Evolutionary conservation across 768 basidiomycete genomes (phyloP).

Genomic region (Crepidotus variabilis): DNA sequence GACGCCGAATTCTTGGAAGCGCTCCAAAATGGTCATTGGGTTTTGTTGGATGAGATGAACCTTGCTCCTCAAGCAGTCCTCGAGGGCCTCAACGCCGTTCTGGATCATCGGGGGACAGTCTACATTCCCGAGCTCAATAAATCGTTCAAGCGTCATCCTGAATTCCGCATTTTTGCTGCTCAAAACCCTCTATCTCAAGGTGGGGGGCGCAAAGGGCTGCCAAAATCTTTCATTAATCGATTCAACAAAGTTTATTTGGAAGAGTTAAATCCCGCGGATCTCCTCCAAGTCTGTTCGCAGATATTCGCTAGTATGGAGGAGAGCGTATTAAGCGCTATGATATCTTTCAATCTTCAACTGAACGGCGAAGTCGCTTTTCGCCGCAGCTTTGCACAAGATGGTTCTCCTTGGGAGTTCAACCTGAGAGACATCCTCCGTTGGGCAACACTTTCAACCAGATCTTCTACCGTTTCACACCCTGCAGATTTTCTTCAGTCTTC

Average conservation of each 20-base stretch:
- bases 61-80: conserved; percentile 94
- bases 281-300: conserved; percentile 72
- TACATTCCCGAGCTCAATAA: conserved; percentile 94
- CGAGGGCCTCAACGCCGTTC: conserved; percentile 92
- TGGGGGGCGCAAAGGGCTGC: conserved; percentile 94
- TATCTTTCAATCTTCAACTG: conserved; percentile 72
- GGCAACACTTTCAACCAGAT: conserved; percentile 52
- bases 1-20: conserved; percentile 95
- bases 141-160: conserved; percentile 82
- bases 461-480: conserved; percentile 41
- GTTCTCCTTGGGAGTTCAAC: conserved; percentile 98
- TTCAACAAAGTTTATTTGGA: conserved; percentile 98
- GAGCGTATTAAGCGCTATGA: conserved; percentile 65
- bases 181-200: conserved; percentile 97
- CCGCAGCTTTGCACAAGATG: conserved; percentile 69
- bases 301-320: conserved; percentile 62
- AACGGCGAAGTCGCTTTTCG: conserved; percentile 62
- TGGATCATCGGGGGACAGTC: conserved; percentile 94
- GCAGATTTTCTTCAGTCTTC: conserved; percentile 62
- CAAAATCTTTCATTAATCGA: conserved; percentile 95
- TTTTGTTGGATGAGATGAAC: conserved; percentile 98
- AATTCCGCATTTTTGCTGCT: conserved; percentile 96
- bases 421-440: conserved; percentile 91
- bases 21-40: conserved; percentile 95
- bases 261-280: conserved; percentile 74